A percentile compares a stretch with the other conserved stretches of the same genome.
Evolutionary conservation across 2,329 filamentous ascomycete species (phyloP).

Genomic region (Phaeosphaeria sp.): DNA sequence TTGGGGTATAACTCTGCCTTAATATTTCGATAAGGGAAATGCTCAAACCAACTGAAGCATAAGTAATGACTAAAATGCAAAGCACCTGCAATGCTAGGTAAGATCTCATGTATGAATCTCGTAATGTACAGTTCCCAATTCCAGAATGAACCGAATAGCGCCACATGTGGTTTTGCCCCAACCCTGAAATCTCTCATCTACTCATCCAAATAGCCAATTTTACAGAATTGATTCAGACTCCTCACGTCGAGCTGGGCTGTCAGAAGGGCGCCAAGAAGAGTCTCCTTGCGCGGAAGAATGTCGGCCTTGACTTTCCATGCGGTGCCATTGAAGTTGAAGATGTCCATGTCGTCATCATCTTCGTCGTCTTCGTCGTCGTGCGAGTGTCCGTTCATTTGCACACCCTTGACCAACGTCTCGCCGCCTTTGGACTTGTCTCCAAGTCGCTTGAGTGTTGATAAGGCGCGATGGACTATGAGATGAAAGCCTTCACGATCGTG

Average conservation of each 20-base stretch:
- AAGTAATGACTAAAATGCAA: not conserved
- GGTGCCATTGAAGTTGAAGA: conserved; percentile 37
- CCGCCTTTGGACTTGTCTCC: conserved; percentile 52
- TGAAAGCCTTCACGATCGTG: conserved; percentile 46
- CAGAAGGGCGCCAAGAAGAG: conserved; percentile 55
- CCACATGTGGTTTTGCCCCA: not conserved
- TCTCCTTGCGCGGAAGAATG: conserved; percentile 53
- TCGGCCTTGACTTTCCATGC: conserved; percentile 48
- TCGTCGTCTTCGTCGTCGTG: conserved; percentile 35
- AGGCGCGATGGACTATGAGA: conserved; percentile 52
- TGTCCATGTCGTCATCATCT: conserved; percentile 42
- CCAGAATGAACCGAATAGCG: not conserved
- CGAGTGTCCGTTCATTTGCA: conserved; percentile 33
- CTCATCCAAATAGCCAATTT: conserved; percentile 46
- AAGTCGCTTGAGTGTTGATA: conserved; percentile 55
- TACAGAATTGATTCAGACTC: conserved; percentile 51
- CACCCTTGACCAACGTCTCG: conserved; percentile 39
- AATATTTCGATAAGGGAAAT: not conserved
- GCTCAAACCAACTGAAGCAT: not conserved
- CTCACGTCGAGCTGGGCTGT: conserved; percentile 52
- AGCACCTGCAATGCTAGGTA: conserved; percentile 6
- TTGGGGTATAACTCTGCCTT: not conserved
- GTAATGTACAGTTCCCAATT: conserved; percentile 11
- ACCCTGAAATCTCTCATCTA: conserved; percentile 7
- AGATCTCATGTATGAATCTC: conserved; percentile 2